Evolutionary conservation across 2,329 filamentous ascomycete genomes (phyloP).

Genomic region (Boeremia exigua): DNA sequence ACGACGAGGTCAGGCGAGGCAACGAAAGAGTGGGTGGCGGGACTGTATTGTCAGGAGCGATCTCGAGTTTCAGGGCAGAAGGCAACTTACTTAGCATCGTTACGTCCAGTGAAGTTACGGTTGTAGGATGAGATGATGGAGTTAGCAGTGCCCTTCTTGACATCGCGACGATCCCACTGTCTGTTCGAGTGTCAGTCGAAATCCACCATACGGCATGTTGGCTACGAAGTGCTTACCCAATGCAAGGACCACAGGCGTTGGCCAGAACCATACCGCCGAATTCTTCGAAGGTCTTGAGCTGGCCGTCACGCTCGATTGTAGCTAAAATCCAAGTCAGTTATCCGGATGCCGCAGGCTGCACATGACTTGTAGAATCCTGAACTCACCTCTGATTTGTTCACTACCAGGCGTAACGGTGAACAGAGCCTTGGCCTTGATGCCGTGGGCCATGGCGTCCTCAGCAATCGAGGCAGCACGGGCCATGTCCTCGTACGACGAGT

Average conservation of each 20-base stretch:
- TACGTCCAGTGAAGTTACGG: constrained; percentile 99
- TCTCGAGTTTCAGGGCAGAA: background rate
- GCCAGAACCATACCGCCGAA: constrained; percentile 94
- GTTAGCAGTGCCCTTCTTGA: constrained; percentile 95
- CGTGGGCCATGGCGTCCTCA: constrained; percentile 87
- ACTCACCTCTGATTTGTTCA: constrained; percentile 80
- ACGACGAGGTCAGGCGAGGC: constrained; percentile 90
- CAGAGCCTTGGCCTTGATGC: constrained; percentile 88
- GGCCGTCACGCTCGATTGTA: constrained; percentile 85
- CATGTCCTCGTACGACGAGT: constrained; percentile 91
- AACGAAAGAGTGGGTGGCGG: constrained; percentile 88
- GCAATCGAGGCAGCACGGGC: constrained; percentile 90
- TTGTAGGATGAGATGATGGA: constrained; percentile 99
- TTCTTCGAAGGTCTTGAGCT: constrained; percentile 93
- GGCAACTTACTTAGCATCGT: constrained; percentile 73
- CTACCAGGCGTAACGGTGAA: constrained; percentile 97
- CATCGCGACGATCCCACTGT: constrained; percentile 93
- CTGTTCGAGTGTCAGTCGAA: constrained; percentile 18
- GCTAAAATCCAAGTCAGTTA: constrained; percentile 44
- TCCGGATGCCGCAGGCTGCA: background rate
- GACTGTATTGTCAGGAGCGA: background rate
- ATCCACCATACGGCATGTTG: constrained; percentile 2
- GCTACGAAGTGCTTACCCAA: constrained; percentile 46
- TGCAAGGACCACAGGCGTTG: constrained; percentile 77
- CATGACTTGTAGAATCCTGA: background rate